Evolutionary conservation across 2,329 filamentous ascomycete genomes (phyloP).

Genomic region (Arthrobotrys megalospora): DNA sequence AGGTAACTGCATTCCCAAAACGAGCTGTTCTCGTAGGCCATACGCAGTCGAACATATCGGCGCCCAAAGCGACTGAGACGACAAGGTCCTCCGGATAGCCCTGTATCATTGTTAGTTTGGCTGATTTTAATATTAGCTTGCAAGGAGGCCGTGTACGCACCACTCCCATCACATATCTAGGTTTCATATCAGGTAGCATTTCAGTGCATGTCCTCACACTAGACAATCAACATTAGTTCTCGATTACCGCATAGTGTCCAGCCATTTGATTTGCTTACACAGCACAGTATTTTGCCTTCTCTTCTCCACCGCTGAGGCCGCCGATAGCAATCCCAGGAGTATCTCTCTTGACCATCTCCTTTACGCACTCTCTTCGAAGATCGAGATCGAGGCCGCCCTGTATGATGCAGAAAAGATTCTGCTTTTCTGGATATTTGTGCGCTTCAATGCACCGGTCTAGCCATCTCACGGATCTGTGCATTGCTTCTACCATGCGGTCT

Average conservation of each 20-base stretch:
- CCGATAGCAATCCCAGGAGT: conserved; percentile 98
- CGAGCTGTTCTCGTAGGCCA: conserved; percentile 97
- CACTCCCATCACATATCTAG: conserved; percentile 99
- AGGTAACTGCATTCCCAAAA: conserved; percentile 94
- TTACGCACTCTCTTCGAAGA: conserved; percentile 85
- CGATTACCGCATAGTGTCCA: neutral
- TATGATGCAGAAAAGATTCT: conserved; percentile 99
- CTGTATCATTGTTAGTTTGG: conserved; percentile 65
- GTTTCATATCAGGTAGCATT: conserved; percentile 88
- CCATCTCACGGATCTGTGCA: conserved; percentile 95
- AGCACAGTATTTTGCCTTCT: conserved; percentile 90
- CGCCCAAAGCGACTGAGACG: conserved; percentile 91
- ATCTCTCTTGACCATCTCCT: conserved; percentile 87
- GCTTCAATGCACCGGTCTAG: conserved; percentile 93
- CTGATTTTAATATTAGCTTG: neutral
- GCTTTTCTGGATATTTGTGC: conserved; percentile 82
- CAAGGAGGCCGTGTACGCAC: conserved; percentile 67
- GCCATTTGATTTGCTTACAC: conserved; percentile 71
- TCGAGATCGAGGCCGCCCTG: conserved; percentile 93
- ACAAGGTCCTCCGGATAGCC: conserved; percentile 97
- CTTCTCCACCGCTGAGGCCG: conserved; percentile 93
- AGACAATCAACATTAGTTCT: conserved; percentile 72
- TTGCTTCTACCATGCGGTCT: conserved; percentile 90
- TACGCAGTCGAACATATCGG: conserved; percentile 99
- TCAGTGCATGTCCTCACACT: conserved; percentile 78